Evolutionary conservation across 805 yeast genomes (phyloP).

Genomic region (Priceomyces medius): DNA sequence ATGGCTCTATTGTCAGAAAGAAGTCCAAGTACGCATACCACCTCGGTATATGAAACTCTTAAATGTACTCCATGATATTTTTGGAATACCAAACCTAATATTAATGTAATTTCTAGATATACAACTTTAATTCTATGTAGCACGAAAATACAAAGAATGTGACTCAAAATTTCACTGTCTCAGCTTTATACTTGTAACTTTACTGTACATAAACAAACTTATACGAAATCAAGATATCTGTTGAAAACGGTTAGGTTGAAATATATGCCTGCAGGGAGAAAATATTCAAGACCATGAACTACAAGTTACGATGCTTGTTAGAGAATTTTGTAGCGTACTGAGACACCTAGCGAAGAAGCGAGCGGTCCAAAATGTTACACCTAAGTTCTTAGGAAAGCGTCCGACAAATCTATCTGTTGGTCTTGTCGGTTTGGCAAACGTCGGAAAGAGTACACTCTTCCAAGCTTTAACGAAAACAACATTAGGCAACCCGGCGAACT

Average conservation of each 20-base stretch:
- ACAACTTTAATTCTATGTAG: too few relatives aligned
- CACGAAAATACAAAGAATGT: too few relatives aligned
- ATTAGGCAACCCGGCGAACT: constrained; percentile 54
- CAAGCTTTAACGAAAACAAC: constrained; percentile 58
- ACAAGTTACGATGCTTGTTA: not conserved
- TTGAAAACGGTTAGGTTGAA: too few relatives aligned
- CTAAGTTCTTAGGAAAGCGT: constrained; percentile 29
- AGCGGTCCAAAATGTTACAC: not conserved
- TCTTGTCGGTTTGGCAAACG: constrained; percentile 66
- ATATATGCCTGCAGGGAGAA: constrained; percentile 1
- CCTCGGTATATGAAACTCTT: too few relatives aligned
- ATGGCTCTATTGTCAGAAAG: constrained; percentile 35
- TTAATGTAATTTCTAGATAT: too few relatives aligned
- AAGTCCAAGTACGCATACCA: constrained; percentile 12
- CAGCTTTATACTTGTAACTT: too few relatives aligned
- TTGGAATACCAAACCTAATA: too few relatives aligned
- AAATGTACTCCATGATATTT: too few relatives aligned
- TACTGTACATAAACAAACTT: too few relatives aligned
- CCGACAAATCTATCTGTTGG: constrained; percentile 40
- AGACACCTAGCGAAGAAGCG: constrained; percentile 7
- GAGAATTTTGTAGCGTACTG: not conserved
- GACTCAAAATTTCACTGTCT: too few relatives aligned
- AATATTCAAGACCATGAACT: not conserved
- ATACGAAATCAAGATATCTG: too few relatives aligned
- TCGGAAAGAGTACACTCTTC: constrained; percentile 46